phyloP scores from a whole-genome alignment of 2,329 filamentous ascomycete species.

The Lecanicillium sp. region DNA sequence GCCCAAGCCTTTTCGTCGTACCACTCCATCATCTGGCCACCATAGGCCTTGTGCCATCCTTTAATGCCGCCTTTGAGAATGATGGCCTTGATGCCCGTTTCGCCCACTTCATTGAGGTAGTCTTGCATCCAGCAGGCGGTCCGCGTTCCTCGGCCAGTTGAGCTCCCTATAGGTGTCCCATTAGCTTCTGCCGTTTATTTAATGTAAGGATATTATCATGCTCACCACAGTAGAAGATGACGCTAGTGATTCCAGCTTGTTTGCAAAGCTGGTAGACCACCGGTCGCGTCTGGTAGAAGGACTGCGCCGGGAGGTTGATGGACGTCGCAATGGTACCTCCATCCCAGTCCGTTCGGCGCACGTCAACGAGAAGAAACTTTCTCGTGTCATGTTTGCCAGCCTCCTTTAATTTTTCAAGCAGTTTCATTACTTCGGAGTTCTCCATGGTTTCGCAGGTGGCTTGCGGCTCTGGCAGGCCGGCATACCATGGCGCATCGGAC shows the following conservation, averaged over 20 bases:
- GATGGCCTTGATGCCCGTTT: constrained; percentile 34
- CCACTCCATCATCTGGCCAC: constrained; percentile 38
- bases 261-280: constrained; percentile 41
- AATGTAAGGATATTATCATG: neutral
- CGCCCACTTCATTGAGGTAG: constrained; percentile 39
- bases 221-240: constrained; percentile 51
- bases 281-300: constrained; percentile 41
- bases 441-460: constrained; percentile 29
- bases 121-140: constrained; percentile 51
- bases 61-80: constrained; percentile 46
- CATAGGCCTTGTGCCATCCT: constrained; percentile 44
- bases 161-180: constrained; percentile 33
- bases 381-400: constrained; percentile 17
- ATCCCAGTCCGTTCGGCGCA: constrained; percentile 45
- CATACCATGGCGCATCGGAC: constrained; percentile 26
- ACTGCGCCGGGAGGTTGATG: constrained; percentile 50
- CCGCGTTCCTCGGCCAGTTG: constrained; percentile 40
- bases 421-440: constrained; percentile 29
- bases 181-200: neutral
- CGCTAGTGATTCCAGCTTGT: constrained; percentile 36
- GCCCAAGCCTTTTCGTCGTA: constrained; percentile 38
- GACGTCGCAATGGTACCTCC: constrained; percentile 54
- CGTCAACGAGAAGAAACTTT: constrained; percentile 42
- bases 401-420: constrained; percentile 30
- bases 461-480: constrained; percentile 34